phyloP scores from a whole-genome alignment of 495 filamentous ascomycete species.

The Recurvomyces mirabilis region DNA sequence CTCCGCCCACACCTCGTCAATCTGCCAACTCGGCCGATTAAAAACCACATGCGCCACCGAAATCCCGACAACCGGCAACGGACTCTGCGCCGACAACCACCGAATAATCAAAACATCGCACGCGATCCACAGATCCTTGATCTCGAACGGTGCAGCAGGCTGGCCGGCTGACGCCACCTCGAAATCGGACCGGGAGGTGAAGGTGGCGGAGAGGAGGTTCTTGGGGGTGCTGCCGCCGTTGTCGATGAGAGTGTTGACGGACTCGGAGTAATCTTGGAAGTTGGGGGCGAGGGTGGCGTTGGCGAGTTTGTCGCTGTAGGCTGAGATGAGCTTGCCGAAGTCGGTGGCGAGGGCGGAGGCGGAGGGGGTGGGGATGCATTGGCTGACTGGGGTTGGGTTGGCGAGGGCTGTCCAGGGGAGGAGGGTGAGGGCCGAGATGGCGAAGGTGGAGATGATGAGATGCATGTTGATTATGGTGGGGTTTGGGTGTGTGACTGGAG shows the following conservation, averaged over 20 bases:
- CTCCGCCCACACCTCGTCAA: constrained; percentile 9
- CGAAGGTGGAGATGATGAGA: too few species aligned
- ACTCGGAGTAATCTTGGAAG: constrained; percentile 15
- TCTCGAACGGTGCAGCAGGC: constrained; percentile 6
- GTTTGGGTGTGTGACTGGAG: too few species aligned
- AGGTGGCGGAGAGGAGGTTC: background rate
- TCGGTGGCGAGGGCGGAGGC: background rate
- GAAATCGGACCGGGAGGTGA: constrained; percentile 8
- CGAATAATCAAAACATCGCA: constrained; percentile 12
- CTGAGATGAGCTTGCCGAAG: background rate
- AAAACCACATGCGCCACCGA: background rate
- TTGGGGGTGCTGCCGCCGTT: background rate
- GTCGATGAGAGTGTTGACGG: constrained; percentile 14
- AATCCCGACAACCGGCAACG: constrained; percentile 6
- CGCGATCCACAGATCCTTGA: constrained; percentile 8
- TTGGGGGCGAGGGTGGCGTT: background rate
- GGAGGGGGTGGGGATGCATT: too few species aligned
- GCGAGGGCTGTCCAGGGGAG: too few species aligned
- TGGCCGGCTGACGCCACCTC: constrained; percentile 5
- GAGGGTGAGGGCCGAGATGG: too few species aligned
- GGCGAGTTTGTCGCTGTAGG: background rate
- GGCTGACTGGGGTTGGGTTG: too few species aligned
- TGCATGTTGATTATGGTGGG: too few species aligned
- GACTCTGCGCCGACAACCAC: constrained; percentile 4
- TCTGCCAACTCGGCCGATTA: background rate